Conservation (phyloP, 2,329 filamentous ascomycete genomes). For the Alternaria ethzedia region DNA sequence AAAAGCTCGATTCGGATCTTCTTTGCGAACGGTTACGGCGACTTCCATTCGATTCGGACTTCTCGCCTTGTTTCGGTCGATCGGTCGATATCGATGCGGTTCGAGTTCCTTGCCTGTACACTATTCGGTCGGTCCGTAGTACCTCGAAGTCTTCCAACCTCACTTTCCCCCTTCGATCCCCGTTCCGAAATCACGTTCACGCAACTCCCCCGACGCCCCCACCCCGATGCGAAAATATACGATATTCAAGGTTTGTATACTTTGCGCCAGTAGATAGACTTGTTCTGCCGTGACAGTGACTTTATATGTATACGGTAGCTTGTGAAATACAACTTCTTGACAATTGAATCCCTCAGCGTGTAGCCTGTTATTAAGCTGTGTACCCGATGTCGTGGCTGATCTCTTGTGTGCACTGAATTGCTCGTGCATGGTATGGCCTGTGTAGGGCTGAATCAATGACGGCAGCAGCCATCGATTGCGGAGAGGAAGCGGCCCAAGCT, state of each 20-base stretch:
- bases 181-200: slow-evolving; percentile 12
- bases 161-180: slow-evolving; percentile 16
- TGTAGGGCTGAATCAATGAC: slow-evolving; percentile 19
- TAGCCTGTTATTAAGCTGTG: background rate
- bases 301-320: background rate
- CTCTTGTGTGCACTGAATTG: background rate
- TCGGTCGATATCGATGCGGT: slow-evolving; percentile 44
- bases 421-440: slow-evolving; percentile 2
- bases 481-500: slow-evolving; percentile 12
- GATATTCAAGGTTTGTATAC: slow-evolving; percentile 17
- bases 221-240: slow-evolving; percentile 14
- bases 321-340: background rate
- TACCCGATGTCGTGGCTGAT: background rate
- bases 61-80: slow-evolving; percentile 37
- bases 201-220: slow-evolving; percentile 10
- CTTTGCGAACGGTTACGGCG: slow-evolving; percentile 46
- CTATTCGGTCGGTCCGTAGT: slow-evolving; percentile 47
- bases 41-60: slow-evolving; percentile 44
- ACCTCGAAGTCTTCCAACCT: slow-evolving; percentile 35
- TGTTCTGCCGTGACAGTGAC: slow-evolving; percentile 11
- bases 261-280: slow-evolving; percentile 8
- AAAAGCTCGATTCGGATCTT: slow-evolving; percentile 39
- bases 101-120: slow-evolving; percentile 43
- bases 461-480: slow-evolving; percentile 5
- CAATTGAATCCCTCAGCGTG: background rate